Evolutionary conservation across 805 yeast species (phyloP).

Genomic region (Nadsonia fulvescens): DNA sequence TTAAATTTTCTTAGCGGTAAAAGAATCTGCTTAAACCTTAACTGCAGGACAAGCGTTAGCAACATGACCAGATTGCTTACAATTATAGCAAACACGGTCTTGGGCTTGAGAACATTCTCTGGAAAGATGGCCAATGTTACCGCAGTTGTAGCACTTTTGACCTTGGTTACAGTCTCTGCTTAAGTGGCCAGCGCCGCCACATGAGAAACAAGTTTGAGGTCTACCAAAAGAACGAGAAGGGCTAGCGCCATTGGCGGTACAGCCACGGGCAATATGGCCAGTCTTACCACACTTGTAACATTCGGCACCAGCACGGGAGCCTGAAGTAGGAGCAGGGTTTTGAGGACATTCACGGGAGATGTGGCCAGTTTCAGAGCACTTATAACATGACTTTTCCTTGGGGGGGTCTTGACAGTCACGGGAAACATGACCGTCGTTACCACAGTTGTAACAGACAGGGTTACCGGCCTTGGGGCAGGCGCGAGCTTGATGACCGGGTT

Average conservation of each 20-base stretch:
- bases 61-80: conserved; percentile 72
- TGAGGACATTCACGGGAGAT: conserved; percentile 59
- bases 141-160: conserved; percentile 89
- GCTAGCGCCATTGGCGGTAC: conserved; percentile 29
- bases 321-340: conserved; percentile 5
- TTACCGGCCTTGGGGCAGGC: conserved; percentile 20
- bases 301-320: conserved; percentile 29
- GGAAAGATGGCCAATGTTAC: conserved; percentile 78
- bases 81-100: conserved; percentile 50
- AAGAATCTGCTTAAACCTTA: no score
- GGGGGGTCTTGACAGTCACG: conserved; percentile 76
- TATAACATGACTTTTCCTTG: conserved; percentile 76
- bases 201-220: conserved; percentile 80
- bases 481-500: conserved; percentile 15
- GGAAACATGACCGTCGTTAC: conserved; percentile 56
- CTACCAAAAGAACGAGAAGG: conserved; percentile 8
- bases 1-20: no score
- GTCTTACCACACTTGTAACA: conserved; percentile 86
- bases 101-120: conserved; percentile 55
- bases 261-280: conserved; percentile 81
- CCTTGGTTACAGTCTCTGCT: conserved; percentile 73
- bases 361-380: conserved; percentile 84
- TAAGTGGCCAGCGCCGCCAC: conserved; percentile 79
- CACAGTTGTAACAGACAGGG: conserved; percentile 23
- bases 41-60: conserved; percentile 81